Conservation (phyloP, 768 basidiomycete genomes). For the Mycena capillaripes region DNA sequence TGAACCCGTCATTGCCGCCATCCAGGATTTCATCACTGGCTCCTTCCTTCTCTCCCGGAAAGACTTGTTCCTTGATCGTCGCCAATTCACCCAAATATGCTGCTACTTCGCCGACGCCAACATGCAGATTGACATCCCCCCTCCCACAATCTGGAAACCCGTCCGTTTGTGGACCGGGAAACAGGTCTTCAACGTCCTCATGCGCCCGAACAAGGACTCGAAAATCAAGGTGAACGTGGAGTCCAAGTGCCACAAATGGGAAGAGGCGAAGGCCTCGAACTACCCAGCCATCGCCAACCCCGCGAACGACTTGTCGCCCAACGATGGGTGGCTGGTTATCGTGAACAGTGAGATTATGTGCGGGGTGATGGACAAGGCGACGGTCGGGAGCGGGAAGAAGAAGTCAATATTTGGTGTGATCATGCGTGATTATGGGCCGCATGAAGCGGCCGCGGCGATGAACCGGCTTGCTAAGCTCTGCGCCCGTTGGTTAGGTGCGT, state of each 20-base stretch:
- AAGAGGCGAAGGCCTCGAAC: conserved; percentile 75
- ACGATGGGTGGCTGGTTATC: conserved; percentile 98
- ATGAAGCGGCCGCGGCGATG: conserved; percentile 96
- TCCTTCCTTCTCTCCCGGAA: conserved; percentile 95
- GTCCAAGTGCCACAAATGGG: conserved; percentile 92
- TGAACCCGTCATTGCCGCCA: conserved; percentile 98
- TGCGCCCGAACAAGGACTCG: conserved; percentile 91
- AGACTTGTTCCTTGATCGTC: conserved; percentile 93
- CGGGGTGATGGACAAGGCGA: conserved; percentile 98
- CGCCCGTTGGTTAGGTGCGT: conserved; percentile 90
- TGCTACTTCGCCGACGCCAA: conserved; percentile 94
- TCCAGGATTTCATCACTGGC: conserved; percentile 99
- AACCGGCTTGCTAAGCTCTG: conserved; percentile 95
- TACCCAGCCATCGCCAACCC: conserved; percentile 74
- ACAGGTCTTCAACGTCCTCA: conserved; percentile 97
- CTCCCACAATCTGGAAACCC: conserved; percentile 95
- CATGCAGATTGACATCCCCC: conserved; percentile 94
- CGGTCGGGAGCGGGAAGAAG: conserved; percentile 98
- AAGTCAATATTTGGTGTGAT: conserved; percentile 99
- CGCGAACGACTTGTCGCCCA: conserved; percentile 90
- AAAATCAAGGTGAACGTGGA: conserved; percentile 95
- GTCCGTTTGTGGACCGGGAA: conserved; percentile 97
- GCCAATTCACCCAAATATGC: conserved; percentile 97
- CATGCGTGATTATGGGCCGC: conserved; percentile 94
- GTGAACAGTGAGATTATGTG: conserved; percentile 99